These are phyloP conservation scores for Patellifolia procumbens DNA, from an alignment of 179 eudicot species.

Conservation along the genomic window DNA sequence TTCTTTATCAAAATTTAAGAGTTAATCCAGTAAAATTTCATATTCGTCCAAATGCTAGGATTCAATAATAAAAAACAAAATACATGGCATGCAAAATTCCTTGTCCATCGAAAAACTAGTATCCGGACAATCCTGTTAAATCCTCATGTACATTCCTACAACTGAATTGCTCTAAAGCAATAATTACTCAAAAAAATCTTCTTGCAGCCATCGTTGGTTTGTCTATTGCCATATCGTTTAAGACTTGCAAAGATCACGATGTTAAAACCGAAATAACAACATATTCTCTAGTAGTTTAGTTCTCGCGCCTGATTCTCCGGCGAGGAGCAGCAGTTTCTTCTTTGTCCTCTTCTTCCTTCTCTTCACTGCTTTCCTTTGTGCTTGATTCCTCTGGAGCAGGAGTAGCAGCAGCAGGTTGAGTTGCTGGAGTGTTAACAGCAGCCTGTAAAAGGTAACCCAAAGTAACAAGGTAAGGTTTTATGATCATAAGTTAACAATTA, in stretches of 20 bases:
- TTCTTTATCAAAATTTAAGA: background rate
- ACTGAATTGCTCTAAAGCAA: constrained; percentile 25
- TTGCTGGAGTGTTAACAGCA: constrained; percentile 31
- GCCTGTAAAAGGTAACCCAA: constrained; percentile 38
- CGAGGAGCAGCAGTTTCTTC: constrained; percentile 58
- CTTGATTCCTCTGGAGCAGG: constrained; percentile 41
- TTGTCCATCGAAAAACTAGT: constrained; percentile 16
- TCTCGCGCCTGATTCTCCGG: constrained; percentile 73
- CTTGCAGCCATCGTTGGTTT: constrained; percentile 13
- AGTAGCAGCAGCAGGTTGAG: constrained; percentile 41
- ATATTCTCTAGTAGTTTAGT: constrained; percentile 27
- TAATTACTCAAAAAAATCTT: background rate
- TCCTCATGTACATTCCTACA: constrained; percentile 38
- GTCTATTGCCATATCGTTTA: constrained; percentile 9
- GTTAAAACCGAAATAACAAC: constrained; percentile 9
- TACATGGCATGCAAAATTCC: constrained; percentile 10
- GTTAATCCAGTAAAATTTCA: background rate
- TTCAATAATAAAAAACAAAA: constrained; percentile 8
- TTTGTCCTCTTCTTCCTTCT: constrained; percentile 55
- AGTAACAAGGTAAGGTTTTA: background rate
- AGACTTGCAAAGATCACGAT: constrained; percentile 9
- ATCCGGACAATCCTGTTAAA: constrained; percentile 25
- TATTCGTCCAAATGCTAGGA: background rate
- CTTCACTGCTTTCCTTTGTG: constrained; percentile 38
- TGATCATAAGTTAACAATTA: background rate